Conservation (phyloP, 345 rosid species). For the Pistacia integerrima region DNA sequence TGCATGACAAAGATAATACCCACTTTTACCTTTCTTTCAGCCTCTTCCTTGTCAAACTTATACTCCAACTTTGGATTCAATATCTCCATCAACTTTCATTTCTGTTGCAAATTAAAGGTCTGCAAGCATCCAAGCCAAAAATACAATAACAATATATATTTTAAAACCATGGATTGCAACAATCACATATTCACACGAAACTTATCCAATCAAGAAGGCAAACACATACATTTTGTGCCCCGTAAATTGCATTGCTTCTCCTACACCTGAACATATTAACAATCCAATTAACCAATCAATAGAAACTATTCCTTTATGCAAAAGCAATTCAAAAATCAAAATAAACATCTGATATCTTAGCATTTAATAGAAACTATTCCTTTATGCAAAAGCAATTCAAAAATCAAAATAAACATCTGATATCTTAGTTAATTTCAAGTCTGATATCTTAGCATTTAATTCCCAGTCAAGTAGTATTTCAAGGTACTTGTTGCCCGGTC, state of each 20-base stretch:
- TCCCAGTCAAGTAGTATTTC: conserved; percentile 51
- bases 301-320: too few relatives aligned
- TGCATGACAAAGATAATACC: background rate
- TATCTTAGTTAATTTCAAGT: too few relatives aligned
- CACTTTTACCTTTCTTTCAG: too few relatives aligned
- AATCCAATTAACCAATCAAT: too few relatives aligned
- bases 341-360: conserved; percentile 61
- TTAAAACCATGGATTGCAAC: too few relatives aligned
- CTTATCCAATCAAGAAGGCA: conserved; percentile 47
- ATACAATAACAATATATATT: background rate
- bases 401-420: too few relatives aligned
- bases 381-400: too few relatives aligned
- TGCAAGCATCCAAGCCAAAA: conserved; percentile 3
- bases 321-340: too few relatives aligned
- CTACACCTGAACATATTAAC: conserved; percentile 5
- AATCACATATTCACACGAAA: background rate
- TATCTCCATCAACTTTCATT: conserved; percentile 9
- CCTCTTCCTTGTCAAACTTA: background rate
- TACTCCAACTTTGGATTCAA: conserved; percentile 11
- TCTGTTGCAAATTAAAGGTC: conserved; percentile 34
- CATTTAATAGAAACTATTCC: too few relatives aligned
- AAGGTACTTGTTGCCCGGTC: conserved; percentile 54
- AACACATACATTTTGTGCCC: conserved; percentile 15
- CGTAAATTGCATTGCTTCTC: conserved; percentile 27
- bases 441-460: too few relatives aligned